These are phyloP conservation scores for Saturnispora sekii DNA, from an alignment of 805 yeast species.

Conservation along the genomic window DNA sequence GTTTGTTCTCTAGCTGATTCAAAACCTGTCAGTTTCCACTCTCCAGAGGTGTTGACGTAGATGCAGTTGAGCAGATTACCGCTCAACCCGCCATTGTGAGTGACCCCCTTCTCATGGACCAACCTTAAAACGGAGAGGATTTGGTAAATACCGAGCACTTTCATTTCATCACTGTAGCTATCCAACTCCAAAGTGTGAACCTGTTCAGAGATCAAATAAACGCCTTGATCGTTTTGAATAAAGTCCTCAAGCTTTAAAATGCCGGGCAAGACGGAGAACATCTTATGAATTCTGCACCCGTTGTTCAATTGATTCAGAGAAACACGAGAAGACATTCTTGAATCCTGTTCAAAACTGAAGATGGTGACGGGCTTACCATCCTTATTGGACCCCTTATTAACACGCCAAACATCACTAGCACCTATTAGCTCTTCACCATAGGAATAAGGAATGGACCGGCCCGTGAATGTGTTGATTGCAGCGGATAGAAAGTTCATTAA, in stretches of 20 bases:
- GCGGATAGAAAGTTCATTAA: conserved; percentile 64
- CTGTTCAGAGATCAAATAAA: conserved; percentile 62
- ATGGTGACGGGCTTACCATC: conserved; percentile 43
- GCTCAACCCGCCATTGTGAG: conserved; percentile 53
- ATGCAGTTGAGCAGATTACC: conserved; percentile 37
- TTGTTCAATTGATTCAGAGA: conserved; percentile 33
- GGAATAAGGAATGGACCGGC: conserved; percentile 48
- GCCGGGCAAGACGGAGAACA: conserved; percentile 57
- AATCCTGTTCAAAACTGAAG: conserved; percentile 20
- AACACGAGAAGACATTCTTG: conserved; percentile 23
- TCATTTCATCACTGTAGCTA: conserved; percentile 25
- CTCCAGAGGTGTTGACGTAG: conserved; percentile 60
- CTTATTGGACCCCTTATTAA: conserved; percentile 50
- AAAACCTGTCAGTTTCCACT: conserved; percentile 78
- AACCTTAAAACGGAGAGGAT: conserved; percentile 46
- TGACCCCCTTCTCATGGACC: conserved; percentile 46
- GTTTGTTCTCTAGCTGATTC: conserved; percentile 50
- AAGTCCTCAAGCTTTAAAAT: conserved; percentile 54
- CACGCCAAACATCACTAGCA: conserved; percentile 43
- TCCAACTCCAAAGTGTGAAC: conserved; percentile 26
- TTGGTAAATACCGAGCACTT: conserved; percentile 46
- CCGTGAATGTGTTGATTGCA: conserved; percentile 52
- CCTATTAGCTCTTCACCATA: conserved; percentile 33
- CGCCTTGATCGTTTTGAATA: conserved; percentile 45
- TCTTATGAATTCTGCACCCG: conserved; percentile 37